These are phyloP conservation scores for Aspergillus sp. DNA, from an alignment of 2,329 filamentous ascomycete species.

Conservation along the genomic window DNA sequence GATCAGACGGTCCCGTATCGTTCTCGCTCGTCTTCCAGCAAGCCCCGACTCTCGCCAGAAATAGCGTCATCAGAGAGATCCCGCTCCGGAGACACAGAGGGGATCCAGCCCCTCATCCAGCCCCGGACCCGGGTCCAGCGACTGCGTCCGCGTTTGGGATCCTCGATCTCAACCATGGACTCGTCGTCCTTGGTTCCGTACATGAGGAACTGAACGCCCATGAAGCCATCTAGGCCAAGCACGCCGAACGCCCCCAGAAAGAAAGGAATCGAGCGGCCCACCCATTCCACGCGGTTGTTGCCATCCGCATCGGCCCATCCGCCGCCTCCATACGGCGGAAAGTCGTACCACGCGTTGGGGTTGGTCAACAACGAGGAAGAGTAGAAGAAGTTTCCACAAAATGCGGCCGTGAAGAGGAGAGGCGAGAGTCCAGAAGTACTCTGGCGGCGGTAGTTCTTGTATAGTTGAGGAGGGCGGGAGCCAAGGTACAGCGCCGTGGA, in stretches of 20 bases:
- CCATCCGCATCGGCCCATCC: slow-evolving; percentile 61
- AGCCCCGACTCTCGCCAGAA: slow-evolving; percentile 28
- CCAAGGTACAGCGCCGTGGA: slow-evolving; percentile 58
- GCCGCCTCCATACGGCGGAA: slow-evolving; percentile 55
- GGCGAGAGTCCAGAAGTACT: slow-evolving; percentile 65
- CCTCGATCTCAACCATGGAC: slow-evolving; percentile 49
- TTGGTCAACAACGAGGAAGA: slow-evolving; percentile 62
- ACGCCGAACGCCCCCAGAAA: slow-evolving; percentile 67
- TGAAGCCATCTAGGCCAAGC: slow-evolving; percentile 59
- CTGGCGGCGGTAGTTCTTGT: slow-evolving; percentile 63
- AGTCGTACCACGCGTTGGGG: slow-evolving; percentile 61
- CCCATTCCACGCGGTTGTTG: slow-evolving; percentile 56
- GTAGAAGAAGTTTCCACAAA: slow-evolving; percentile 68
- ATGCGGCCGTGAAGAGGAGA: slow-evolving; percentile 64
- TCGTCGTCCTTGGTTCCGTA: slow-evolving; percentile 52
- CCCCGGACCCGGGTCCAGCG: slow-evolving; percentile 60
- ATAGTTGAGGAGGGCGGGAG: slow-evolving; percentile 63
- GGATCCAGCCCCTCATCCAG: slow-evolving; percentile 68
- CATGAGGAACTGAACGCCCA: slow-evolving; percentile 62
- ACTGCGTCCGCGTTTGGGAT: slow-evolving; percentile 40
- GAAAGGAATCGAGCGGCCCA: slow-evolving; percentile 59
- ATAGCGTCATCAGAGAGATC: slow-evolving; percentile 11
- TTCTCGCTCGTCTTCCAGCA: slow-evolving; percentile 27
- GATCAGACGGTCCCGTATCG: slow-evolving; percentile 36
- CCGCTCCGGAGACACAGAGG: slow-evolving; percentile 44